These are phyloP conservation scores for Paramecium pentaurelia DNA, from an alignment of 73 alveolate genomes.

Conservation along the genomic window DNA sequence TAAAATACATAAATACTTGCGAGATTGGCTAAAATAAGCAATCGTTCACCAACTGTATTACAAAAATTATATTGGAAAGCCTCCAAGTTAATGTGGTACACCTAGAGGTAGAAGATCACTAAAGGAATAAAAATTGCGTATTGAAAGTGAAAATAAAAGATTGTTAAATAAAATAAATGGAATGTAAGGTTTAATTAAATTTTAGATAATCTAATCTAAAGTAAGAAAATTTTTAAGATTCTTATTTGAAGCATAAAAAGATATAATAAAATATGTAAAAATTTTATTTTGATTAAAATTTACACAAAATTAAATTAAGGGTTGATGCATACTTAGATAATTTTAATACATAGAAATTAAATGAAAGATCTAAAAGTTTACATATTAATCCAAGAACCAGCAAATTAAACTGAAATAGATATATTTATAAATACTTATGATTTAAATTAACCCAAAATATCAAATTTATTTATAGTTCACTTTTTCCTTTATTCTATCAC, in stretches of 20 bases:
- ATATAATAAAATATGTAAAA: background rate
- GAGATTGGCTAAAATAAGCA: background rate
- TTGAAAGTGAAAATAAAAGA: background rate
- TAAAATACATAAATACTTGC: background rate
- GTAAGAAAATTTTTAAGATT: background rate
- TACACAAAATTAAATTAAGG: background rate
- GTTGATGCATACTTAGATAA: background rate
- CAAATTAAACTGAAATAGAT: background rate
- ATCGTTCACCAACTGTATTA: constrained; percentile 2
- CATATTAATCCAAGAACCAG: background rate
- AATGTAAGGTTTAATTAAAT: background rate
- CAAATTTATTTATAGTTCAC: background rate
- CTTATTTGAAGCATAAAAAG: background rate
- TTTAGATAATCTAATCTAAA: background rate
- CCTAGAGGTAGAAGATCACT: background rate
- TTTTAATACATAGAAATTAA: background rate
- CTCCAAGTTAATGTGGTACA: constrained; percentile 2
- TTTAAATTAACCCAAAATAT: background rate
- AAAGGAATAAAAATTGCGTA: background rate
- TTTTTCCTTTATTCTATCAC: background rate
- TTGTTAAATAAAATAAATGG: background rate
- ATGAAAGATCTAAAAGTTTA: background rate
- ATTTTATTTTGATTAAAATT: background rate
- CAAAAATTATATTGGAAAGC: background rate
- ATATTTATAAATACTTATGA: background rate